phyloP scores from a whole-genome alignment of 2,329 filamentous ascomycete genomes.

The Phialophora macrospora region DNA sequence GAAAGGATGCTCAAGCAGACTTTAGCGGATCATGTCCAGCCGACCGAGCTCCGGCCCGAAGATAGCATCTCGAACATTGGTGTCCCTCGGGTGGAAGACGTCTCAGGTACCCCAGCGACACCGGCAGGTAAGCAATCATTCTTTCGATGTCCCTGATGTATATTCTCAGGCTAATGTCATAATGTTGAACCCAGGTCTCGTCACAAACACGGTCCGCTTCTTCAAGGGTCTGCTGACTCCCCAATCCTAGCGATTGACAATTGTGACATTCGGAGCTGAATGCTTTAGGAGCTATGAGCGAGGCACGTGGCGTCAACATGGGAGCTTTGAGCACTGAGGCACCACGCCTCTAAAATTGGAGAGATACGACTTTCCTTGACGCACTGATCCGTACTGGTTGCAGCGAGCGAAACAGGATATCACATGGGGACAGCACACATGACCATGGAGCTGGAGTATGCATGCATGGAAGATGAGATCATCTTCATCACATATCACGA shows the following conservation, averaged over 20 bases:
- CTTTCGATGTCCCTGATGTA: neutral
- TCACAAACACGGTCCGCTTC: slow-evolving; percentile 9
- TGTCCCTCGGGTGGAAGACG: neutral
- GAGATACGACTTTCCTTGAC: neutral
- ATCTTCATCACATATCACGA: neutral
- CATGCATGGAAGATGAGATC: neutral
- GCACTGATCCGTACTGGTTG: neutral
- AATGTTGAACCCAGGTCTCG: neutral
- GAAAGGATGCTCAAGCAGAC: slow-evolving; percentile 20
- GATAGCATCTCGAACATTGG: slow-evolving; percentile 19
- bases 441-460: neutral
- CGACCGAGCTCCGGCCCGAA: slow-evolving; percentile 16
- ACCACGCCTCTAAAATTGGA: neutral
- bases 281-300: neutral
- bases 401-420: neutral
- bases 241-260: neutral
- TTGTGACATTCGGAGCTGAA: neutral
- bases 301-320: neutral
- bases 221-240: slow-evolving; percentile 20
- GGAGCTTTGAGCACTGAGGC: neutral
- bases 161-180: neutral
- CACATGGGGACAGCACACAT: neutral
- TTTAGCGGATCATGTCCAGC: neutral
- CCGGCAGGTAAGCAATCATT: slow-evolving; percentile 3
- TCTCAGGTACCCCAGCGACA: neutral